phyloP scores from a whole-genome alignment of 768 basidiomycete species.

The Kwoniella dendrophila region DNA sequence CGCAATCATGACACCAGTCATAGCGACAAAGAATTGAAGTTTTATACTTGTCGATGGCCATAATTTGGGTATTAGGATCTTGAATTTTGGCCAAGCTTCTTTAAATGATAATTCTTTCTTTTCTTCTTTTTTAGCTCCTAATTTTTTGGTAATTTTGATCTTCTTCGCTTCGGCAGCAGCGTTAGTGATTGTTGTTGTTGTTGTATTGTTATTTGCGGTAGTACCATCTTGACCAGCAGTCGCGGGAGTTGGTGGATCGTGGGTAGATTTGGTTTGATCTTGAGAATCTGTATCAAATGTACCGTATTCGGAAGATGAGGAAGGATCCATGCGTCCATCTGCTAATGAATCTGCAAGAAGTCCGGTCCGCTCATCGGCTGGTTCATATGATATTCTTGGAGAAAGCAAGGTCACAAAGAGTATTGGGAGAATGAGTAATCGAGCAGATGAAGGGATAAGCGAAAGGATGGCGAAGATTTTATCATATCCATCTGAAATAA shows the following conservation, averaged over 20 bases:
- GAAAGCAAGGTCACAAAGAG: conserved; percentile 63
- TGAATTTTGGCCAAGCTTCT: conserved; percentile 69
- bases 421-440: conserved; percentile 43
- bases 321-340: conserved; percentile 63
- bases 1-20: conserved; percentile 72
- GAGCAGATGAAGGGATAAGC: conserved; percentile 49
- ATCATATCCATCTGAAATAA: conserved; percentile 21
- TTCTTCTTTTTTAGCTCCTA: conserved; percentile 41
- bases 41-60: conserved; percentile 73
- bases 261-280: conserved; percentile 12
- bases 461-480: conserved; percentile 58
- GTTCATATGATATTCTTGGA: conserved; percentile 67
- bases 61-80: conserved; percentile 72
- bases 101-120: conserved; percentile 64
- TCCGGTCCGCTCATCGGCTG: conserved; percentile 57
- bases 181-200: conserved; percentile 46
- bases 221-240: conserved; percentile 36
- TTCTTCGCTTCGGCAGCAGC: conserved; percentile 61
- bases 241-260: not conserved
- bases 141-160: conserved; percentile 47
- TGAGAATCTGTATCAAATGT: conserved; percentile 58
- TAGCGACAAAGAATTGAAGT: conserved; percentile 70
- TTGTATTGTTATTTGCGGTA: not conserved
- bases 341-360: conserved; percentile 55
- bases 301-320: conserved; percentile 58